These are phyloP conservation scores for Sugiyamaella valdiviana DNA, from an alignment of 805 yeast genomes.

Conservation along the genomic window DNA sequence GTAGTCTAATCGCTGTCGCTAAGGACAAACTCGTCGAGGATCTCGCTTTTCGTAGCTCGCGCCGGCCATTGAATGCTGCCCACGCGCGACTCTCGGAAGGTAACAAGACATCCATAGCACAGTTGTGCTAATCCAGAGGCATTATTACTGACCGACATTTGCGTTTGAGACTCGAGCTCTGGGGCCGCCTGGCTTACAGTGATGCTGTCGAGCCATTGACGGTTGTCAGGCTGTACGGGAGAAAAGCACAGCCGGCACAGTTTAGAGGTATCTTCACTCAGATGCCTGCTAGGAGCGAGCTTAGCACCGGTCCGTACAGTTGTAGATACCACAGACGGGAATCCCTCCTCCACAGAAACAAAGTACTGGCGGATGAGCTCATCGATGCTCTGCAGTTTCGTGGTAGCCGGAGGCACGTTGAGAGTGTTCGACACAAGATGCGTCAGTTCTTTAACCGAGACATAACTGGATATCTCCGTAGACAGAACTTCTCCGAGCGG, in stretches of 20 bases:
- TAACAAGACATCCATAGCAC: slow-evolving; percentile 75
- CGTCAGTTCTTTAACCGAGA: slow-evolving; percentile 37
- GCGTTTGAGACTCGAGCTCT: slow-evolving; percentile 5
- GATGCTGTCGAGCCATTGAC: slow-evolving; percentile 60
- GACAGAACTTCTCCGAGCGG: slow-evolving; percentile 73
- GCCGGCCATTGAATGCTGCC: slow-evolving; percentile 32
- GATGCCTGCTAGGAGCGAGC: slow-evolving; percentile 29
- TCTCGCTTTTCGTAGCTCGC: slow-evolving; percentile 31
- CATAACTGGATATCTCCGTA: slow-evolving; percentile 59
- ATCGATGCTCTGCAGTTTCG: slow-evolving; percentile 72
- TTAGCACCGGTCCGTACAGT: slow-evolving; percentile 87
- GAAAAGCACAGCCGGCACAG: slow-evolving; percentile 54
- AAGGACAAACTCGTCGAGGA: slow-evolving; percentile 47
- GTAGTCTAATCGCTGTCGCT: not conserved
- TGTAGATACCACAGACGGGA: slow-evolving; percentile 86
- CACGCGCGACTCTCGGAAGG: slow-evolving; percentile 41
- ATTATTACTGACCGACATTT: too few relatives aligned
- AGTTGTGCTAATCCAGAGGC: too few relatives aligned
- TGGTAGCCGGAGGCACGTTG: slow-evolving; percentile 35
- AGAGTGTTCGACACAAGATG: slow-evolving; percentile 28
- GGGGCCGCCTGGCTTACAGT: slow-evolving; percentile 39
- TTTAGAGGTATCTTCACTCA: slow-evolving; percentile 17
- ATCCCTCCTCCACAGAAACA: slow-evolving; percentile 61
- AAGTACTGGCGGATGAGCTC: slow-evolving; percentile 74
- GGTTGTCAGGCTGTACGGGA: slow-evolving; percentile 50